These are phyloP conservation scores for Funneliformis mosseae DNA, from an alignment of 192 early-diverging fungal species.

Conservation along the genomic window DNA sequence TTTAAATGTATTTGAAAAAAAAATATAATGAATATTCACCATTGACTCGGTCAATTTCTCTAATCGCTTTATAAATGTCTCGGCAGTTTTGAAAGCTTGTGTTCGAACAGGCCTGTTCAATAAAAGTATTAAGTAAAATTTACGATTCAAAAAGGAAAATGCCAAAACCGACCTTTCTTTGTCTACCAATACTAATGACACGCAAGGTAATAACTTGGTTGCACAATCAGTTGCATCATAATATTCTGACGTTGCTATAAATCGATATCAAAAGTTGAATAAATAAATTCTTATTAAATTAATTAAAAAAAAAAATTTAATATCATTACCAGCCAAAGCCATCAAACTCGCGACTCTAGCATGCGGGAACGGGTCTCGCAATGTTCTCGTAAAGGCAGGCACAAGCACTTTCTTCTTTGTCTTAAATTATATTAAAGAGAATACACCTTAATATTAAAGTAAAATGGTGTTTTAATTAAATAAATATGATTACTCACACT, in stretches of 20 bases:
- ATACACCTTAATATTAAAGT: background rate
- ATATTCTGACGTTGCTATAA: slow-evolving; percentile 67
- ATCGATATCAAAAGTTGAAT: background rate
- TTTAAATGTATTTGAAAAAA: background rate
- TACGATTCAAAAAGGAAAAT: background rate
- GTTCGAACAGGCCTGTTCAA: slow-evolving; percentile 66
- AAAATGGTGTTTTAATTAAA: background rate
- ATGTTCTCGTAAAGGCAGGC: slow-evolving; percentile 78
- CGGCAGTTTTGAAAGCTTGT: slow-evolving; percentile 80
- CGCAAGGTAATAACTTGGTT: slow-evolving; percentile 70
- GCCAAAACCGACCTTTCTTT: slow-evolving; percentile 65
- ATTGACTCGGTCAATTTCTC: slow-evolving; percentile 71
- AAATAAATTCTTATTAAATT: background rate
- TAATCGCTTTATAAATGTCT: slow-evolving; percentile 66
- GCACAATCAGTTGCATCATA: slow-evolving; percentile 75
- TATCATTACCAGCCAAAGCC: slow-evolving; percentile 57
- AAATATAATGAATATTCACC: slow-evolving; percentile 36
- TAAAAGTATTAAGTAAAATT: background rate
- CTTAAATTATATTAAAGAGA: slow-evolving; percentile 35
- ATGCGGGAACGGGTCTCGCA: slow-evolving; percentile 88
- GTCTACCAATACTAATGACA: slow-evolving; percentile 71
- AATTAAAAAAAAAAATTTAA: background rate
- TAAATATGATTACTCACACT: slow-evolving; percentile 48
- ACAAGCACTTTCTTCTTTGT: slow-evolving; percentile 80
- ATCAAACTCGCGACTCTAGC: slow-evolving; percentile 84